Percentiles rank a stretch among this genome's conserved stretches.
Evolutionary conservation across 2,329 filamentous ascomycete species (phyloP).

Genomic region (Hymenoscyphus salicellus): DNA sequence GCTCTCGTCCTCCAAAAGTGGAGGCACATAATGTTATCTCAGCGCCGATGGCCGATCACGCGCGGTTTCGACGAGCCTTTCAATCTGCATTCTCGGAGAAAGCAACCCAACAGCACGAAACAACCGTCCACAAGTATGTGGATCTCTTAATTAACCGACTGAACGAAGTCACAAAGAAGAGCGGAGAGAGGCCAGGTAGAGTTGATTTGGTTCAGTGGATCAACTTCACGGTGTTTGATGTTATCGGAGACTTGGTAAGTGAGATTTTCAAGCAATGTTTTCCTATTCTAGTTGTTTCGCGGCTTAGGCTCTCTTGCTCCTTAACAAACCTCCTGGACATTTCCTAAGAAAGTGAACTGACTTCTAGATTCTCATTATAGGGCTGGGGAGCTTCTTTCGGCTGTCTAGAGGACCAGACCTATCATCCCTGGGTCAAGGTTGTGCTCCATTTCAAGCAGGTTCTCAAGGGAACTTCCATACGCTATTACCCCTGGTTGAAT

Average conservation of each 20-base stretch:
- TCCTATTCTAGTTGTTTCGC: no score
- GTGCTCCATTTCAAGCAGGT: not conserved
- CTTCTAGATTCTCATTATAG: no score
- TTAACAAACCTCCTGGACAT: no score
- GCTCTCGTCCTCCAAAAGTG: not conserved
- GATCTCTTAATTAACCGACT: constrained; percentile 11
- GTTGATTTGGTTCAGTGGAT: constrained; percentile 36
- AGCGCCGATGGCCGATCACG: constrained; percentile 19
- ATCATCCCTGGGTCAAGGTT: constrained; percentile 28
- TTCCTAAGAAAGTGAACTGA: no score
- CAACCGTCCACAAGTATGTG: constrained; percentile 22
- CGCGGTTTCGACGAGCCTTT: constrained; percentile 29
- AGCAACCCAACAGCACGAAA: constrained; percentile 34
- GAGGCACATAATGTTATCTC: not conserved
- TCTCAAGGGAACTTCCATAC: not conserved
- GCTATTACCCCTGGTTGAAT: constrained; percentile 7
- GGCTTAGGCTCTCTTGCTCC: no score
- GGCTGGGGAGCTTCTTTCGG: constrained; percentile 43
- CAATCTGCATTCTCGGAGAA: constrained; percentile 33
- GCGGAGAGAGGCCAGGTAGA: not conserved
- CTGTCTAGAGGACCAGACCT: constrained; percentile 31
- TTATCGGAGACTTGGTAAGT: constrained; percentile 44
- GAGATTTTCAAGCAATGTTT: no score
- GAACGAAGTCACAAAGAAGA: not conserved
- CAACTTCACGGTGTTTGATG: constrained; percentile 39